Evolutionary conservation across 2,329 filamentous ascomycete species (phyloP).

Genomic region (Apiospora sp.): DNA sequence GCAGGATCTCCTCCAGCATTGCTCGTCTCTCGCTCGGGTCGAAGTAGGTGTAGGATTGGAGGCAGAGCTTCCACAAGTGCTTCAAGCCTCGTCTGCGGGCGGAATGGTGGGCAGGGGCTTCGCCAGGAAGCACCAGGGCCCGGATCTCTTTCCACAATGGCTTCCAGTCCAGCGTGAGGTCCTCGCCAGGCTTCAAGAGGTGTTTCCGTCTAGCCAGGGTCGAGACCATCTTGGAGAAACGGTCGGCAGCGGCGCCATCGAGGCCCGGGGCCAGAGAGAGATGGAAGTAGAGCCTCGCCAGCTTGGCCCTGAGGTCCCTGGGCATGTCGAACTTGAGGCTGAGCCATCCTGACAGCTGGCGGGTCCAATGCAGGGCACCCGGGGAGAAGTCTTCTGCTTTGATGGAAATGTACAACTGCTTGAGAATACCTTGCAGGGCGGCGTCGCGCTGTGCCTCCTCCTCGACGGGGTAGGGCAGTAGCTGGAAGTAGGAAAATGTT

Average conservation of each 20-base stretch:
- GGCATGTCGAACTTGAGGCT: constrained; percentile 97
- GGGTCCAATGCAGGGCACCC: constrained; percentile 94
- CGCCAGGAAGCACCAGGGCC: constrained; percentile 84
- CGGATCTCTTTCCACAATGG: constrained; percentile 94
- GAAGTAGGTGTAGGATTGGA: constrained; percentile 91
- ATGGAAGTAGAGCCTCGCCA: constrained; percentile 94
- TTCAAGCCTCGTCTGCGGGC: constrained; percentile 64
- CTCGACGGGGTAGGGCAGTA: constrained; percentile 90
- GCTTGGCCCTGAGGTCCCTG: constrained; percentile 79
- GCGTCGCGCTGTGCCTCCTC: constrained; percentile 78
- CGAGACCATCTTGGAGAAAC: constrained; percentile 97
- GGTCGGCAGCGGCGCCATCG: constrained; percentile 81
- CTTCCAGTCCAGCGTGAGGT: constrained; percentile 91
- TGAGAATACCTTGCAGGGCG: constrained; percentile 86
- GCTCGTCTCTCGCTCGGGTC: constrained; percentile 84
- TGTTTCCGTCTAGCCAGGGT: constrained; percentile 93
- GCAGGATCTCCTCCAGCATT: constrained; percentile 82
- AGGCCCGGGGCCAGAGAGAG: constrained; percentile 89
- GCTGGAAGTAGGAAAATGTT: constrained; percentile 91
- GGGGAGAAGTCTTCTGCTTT: constrained; percentile 93
- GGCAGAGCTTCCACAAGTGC: constrained; percentile 84
- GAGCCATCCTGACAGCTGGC: constrained; percentile 94
- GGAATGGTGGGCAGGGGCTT: constrained; percentile 73
- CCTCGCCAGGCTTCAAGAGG: constrained; percentile 89
- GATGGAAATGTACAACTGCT: constrained; percentile 90